Evolutionary conservation across 1,139 yeast species (phyloP).

Genomic region (Schizosaccharomyces versatilis): DNA sequence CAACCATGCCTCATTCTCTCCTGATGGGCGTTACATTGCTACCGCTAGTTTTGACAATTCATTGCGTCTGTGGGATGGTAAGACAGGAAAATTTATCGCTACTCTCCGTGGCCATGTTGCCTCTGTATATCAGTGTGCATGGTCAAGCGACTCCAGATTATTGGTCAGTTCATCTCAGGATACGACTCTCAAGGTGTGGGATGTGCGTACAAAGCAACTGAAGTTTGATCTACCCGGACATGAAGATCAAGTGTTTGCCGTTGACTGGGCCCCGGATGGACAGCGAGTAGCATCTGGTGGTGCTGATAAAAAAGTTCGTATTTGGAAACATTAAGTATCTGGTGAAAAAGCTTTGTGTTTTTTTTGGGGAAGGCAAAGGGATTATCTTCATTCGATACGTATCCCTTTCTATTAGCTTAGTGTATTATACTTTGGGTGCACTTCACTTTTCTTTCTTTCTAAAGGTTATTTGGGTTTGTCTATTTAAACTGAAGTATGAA

Average conservation of each 20-base stretch:
- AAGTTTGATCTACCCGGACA: constrained; percentile 88
- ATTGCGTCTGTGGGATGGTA: constrained; percentile 86
- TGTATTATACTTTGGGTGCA: too few species aligned
- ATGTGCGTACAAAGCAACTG: constrained; percentile 60
- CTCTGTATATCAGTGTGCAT: constrained; percentile 92
- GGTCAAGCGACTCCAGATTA: constrained; percentile 88
- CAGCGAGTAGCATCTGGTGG: constrained; percentile 87
- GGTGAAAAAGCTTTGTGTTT: background rate
- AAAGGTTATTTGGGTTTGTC: too few species aligned
- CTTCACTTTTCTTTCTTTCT: too few species aligned
- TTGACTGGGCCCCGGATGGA: constrained; percentile 96
- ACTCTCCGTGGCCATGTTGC: constrained; percentile 95
- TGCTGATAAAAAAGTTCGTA: constrained; percentile 66
- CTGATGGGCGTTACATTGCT: constrained; percentile 79
- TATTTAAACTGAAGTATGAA: too few species aligned
- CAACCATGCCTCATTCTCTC: constrained; percentile 86
- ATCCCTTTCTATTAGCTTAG: too few species aligned
- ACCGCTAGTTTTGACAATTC: constrained; percentile 92
- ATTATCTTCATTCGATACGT: too few species aligned
- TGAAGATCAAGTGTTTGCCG: constrained; percentile 84
- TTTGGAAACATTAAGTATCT: constrained; percentile 57
- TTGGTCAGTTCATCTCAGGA: constrained; percentile 88
- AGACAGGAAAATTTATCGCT: constrained; percentile 74
- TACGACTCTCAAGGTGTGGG: constrained; percentile 95
- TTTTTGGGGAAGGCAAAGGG: too few species aligned